phyloP scores from a whole-genome alignment of 2,329 filamentous ascomycete genomes.

The Ceratocystis alfenasii region DNA sequence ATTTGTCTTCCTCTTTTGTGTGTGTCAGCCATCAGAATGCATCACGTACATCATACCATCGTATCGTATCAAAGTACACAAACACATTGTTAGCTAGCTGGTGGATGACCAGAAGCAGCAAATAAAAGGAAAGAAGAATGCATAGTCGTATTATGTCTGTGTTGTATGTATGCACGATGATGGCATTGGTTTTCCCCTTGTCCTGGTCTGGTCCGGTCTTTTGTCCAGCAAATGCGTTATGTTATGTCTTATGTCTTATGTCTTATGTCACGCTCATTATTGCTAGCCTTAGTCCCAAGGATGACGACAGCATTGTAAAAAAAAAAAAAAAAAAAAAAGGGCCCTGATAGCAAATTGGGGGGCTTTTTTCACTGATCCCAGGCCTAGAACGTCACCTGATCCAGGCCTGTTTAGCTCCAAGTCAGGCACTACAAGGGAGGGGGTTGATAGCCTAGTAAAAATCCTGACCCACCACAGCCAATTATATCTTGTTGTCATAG shows the following conservation, averaged over 20 bases:
- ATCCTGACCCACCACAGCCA: neutral
- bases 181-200: neutral
- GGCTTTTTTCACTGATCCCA: no score
- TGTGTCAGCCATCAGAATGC: no score
- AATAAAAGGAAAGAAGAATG: neutral
- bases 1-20: no score
- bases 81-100: no score
- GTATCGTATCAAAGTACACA: neutral
- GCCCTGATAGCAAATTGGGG: no score
- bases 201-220: neutral
- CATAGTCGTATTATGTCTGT: neutral
- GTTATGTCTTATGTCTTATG: constrained; percentile 5
- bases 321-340: no score
- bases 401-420: neutral
- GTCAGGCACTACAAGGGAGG: neutral
- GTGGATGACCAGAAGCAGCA: neutral
- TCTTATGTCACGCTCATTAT: neutral
- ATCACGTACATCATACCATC: no score
- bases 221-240: neutral
- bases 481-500: constrained; percentile 1
- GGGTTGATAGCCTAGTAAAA: neutral
- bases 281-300: neutral
- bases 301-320: no score
- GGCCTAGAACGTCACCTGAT: no score
- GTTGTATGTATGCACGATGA: constrained; percentile 1